Percentiles rank a stretch among this genome's conserved stretches.
Conservation (phyloP, 768 basidiomycete species). For the Boletus speciosus region DNA sequence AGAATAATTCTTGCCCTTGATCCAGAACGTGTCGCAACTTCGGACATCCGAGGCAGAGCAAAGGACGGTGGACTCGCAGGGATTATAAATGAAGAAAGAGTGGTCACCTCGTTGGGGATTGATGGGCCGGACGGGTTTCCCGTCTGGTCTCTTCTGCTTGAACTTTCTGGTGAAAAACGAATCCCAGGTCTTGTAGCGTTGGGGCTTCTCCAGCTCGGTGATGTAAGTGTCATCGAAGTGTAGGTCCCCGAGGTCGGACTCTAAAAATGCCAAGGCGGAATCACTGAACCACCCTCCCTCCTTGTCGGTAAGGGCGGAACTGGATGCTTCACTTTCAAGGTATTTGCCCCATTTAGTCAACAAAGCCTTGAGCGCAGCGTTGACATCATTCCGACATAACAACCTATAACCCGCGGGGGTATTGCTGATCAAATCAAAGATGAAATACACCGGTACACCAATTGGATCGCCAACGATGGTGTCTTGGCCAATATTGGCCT, state of each 20-base stretch:
- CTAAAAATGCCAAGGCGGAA: neutral
- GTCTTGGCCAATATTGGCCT: no score
- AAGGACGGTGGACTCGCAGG: conserved; percentile 40
- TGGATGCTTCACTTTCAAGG: neutral
- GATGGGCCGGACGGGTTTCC: no score
- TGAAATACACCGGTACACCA: neutral
- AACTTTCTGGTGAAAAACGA: conserved; percentile 50
- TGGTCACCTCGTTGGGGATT: no score
- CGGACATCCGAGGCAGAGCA: conserved; percentile 34
- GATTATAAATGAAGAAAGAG: no score
- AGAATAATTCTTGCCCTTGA: conserved; percentile 58
- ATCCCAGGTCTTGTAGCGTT: conserved; percentile 38
- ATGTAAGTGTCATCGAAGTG: neutral
- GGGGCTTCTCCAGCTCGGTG: neutral
- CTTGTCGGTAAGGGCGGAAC: no score
- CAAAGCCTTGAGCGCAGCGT: neutral
- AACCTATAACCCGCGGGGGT: neutral
- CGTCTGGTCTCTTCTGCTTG: conserved; percentile 21
- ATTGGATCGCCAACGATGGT: neutral
- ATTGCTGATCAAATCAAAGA: neutral
- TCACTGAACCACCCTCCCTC: no score
- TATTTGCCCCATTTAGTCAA: neutral
- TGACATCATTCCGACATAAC: neutral
- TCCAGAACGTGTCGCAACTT: conserved; percentile 48
- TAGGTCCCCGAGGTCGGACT: neutral